Percentiles rank a stretch among this genome's conserved stretches.
These are phyloP conservation scores for Penicillium sp. DNA, from an alignment of 2,329 filamentous ascomycete genomes.

Conservation along the genomic window DNA sequence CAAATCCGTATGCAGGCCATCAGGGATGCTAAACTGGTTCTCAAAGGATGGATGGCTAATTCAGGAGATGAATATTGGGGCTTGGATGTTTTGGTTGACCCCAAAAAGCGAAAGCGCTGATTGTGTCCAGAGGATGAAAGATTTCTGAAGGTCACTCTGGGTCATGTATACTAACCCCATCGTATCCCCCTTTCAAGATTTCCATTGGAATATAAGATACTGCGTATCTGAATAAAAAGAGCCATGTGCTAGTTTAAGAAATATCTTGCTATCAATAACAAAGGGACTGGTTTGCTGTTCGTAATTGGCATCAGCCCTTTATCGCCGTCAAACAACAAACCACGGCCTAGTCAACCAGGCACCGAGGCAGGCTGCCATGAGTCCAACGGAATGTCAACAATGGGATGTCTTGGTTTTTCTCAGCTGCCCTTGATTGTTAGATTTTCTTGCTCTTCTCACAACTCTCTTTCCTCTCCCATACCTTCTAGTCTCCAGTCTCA, in stretches of 20 bases:
- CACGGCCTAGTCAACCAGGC: neutral
- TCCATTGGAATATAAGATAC: neutral
- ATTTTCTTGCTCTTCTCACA: neutral
- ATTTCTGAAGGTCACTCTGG: neutral
- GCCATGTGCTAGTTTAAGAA: neutral
- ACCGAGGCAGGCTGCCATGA: neutral
- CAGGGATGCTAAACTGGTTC: slow-evolving; percentile 31
- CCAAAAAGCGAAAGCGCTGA: slow-evolving; percentile 32
- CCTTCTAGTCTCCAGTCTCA: neutral
- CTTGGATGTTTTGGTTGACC: slow-evolving; percentile 33
- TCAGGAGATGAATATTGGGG: slow-evolving; percentile 40
- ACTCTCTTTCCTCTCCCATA: neutral
- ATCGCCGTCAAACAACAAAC: neutral
- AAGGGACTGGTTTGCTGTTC: neutral
- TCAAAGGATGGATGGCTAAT: slow-evolving; percentile 42
- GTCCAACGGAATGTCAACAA: neutral
- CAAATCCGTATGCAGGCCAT: slow-evolving; percentile 30
- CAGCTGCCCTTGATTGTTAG: neutral
- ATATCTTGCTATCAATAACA: neutral
- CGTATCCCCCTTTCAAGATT: neutral
- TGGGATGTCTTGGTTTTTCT: neutral
- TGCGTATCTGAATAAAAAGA: neutral
- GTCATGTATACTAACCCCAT: neutral
- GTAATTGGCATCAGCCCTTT: neutral
- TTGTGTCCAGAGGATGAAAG: neutral